Conservation (phyloP, 1,139 yeast species). For the Suhomyces anneliseae region DNA sequence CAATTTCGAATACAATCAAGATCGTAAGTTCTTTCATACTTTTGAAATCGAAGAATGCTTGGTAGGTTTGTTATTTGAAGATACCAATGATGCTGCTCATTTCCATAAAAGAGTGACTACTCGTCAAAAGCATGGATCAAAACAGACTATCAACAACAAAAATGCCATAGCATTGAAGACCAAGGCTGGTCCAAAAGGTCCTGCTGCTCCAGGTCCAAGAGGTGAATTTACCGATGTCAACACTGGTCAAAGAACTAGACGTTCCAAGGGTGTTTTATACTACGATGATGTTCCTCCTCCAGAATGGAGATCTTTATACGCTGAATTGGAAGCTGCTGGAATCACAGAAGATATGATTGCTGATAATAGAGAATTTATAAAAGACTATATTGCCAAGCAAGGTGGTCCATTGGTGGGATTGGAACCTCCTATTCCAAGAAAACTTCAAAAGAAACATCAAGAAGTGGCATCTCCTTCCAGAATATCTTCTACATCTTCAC, state of each 20-base stretch:
- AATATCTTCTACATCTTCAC: conserved; percentile 5
- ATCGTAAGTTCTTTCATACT: conserved; percentile 89
- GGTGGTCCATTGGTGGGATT: conserved; percentile 86
- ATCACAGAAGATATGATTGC: conserved; percentile 89
- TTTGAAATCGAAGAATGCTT: conserved; percentile 90
- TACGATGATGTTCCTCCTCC: conserved; percentile 83
- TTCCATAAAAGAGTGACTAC: conserved; percentile 75
- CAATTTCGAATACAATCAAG: conserved; percentile 87
- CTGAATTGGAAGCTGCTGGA: conserved; percentile 75
- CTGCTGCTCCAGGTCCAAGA: conserved; percentile 63
- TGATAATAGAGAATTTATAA: conserved; percentile 78
- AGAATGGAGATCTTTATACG: conserved; percentile 78
- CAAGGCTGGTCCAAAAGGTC: conserved; percentile 38
- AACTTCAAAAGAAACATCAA: conserved; percentile 30
- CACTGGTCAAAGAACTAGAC: conserved; percentile 57
- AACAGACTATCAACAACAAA: conserved; percentile 79
- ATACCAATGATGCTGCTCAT: conserved; percentile 82
- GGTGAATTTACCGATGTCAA: conserved; percentile 56
- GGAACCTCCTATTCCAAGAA: conserved; percentile 82
- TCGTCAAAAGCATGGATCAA: conserved; percentile 80
- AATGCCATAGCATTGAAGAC: conserved; percentile 80
- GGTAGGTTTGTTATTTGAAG: conserved; percentile 89
- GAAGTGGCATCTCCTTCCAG: conserved; percentile 12
- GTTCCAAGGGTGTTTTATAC: conserved; percentile 61
- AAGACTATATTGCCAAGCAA: conserved; percentile 69